Evolutionary conservation across 2,329 filamentous ascomycete genomes (phyloP).

Genomic region (Colletotrichum kahawae): DNA sequence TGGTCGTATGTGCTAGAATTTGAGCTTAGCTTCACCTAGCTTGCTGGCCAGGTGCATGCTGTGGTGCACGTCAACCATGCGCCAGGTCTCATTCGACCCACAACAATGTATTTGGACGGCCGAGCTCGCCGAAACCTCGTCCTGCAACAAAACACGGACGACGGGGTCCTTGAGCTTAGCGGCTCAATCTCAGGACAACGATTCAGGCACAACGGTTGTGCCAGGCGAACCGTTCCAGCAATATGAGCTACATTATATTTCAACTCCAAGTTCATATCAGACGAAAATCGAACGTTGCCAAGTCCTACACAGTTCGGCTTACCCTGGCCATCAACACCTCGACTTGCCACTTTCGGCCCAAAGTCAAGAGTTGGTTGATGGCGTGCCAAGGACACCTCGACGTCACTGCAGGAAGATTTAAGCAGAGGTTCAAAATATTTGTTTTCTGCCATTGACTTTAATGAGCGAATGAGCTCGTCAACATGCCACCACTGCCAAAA

Average conservation of each 20-base stretch:
- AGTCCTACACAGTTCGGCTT: neutral
- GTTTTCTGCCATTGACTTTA: neutral
- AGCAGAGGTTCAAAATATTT: neutral
- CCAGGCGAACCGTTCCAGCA: neutral
- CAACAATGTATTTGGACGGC: no score
- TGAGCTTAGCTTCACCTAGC: fast-evolving
- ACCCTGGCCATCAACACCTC: neutral
- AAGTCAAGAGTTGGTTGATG: neutral
- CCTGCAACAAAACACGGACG: no score
- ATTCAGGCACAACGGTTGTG: neutral
- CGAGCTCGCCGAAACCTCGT: no score
- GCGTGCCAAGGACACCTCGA: neutral
- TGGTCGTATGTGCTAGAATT: neutral
- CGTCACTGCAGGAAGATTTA: neutral
- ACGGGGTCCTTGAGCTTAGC: neutral
- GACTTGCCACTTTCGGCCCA: neutral
- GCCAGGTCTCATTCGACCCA: no score
- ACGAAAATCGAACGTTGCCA: neutral
- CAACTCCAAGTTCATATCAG: fast-evolving
- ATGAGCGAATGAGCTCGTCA: neutral
- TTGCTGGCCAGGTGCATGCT: no score
- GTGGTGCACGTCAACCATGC: no score
- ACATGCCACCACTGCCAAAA: neutral
- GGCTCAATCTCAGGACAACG: fast-evolving
- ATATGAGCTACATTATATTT: neutral